Evolutionary conservation across 805 yeast species (phyloP), one percentile per base, ranked within the genome.

Genomic region (Kuraishia floccosa): DNA sequence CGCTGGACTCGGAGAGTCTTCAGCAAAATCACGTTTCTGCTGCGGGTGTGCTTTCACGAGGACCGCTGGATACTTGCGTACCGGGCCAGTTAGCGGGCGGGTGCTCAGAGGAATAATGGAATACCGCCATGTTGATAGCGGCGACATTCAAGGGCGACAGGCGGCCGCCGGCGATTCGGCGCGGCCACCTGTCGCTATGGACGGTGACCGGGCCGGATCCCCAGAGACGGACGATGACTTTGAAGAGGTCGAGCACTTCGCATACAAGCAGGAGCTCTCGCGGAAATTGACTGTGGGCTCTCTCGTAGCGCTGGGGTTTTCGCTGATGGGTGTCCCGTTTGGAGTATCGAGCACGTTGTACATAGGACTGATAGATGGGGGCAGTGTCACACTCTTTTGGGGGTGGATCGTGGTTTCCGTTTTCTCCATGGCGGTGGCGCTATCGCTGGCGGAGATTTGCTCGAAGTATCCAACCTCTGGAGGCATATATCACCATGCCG

Each of bases 291-390:
- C 83, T 0, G 76, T 78, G 8, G 59, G 73, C 1, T 76, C 87
- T 0, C 72, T 82, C 27, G 69, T 82, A 15, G 94, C 91, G 4
- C 56, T 82, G 16, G 89, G 91, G 0, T 80, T 82, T 47, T 74
- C 86, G 1, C 54, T 82, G 20, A 79, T 82, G 87, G 82, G 84
- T 25, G 87, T 84, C 0, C 89, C 87, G 0, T 65, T 80, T 42
- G 86, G 89, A 1, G 65, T 82, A 42, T 72, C 85, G 7, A 72
- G 84, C 3, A 79, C 86, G 1, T 60, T 82, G 48, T 72, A 77
- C 44, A 76, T 77, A 19, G 79, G 83, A 3, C 54, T 82, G 32
- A 63, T 74, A 7, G 82, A 80, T 51, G 94, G 93, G 6, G 85
- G 86, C 1, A 77, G 79, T 31, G 73, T 74, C 10, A 78, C 91